Conservation (phyloP, 768 basidiomycete genomes). For the Hebeloma cylindrosporum region DNA sequence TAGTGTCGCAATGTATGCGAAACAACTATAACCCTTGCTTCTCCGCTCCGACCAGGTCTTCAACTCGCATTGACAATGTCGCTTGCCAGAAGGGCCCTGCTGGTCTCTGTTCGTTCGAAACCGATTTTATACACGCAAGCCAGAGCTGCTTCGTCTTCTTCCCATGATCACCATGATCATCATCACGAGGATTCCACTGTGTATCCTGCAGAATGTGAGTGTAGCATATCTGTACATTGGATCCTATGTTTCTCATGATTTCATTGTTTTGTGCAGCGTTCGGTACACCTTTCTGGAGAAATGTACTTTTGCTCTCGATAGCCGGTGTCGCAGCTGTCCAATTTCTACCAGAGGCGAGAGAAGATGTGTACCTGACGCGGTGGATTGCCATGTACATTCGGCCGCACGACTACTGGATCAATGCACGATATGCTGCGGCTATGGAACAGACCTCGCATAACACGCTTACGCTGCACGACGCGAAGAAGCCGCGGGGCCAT, state of each 20-base stretch:
- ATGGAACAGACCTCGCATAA: constrained; percentile 44
- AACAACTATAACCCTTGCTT: too few species aligned
- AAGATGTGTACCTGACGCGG: constrained; percentile 64
- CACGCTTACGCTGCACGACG: constrained; percentile 41
- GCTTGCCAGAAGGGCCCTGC: constrained; percentile 39
- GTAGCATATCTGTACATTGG: not conserved
- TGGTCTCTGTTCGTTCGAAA: constrained; percentile 35
- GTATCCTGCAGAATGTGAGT: constrained; percentile 62
- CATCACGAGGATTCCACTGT: constrained; percentile 37
- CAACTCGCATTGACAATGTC: constrained; percentile 35
- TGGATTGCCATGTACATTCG: constrained; percentile 62
- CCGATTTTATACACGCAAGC: constrained; percentile 33
- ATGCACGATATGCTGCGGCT: constrained; percentile 55
- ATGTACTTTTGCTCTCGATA: constrained; percentile 51
- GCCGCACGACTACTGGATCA: constrained; percentile 57
- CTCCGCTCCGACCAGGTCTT: too few species aligned
- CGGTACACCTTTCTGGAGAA: constrained; percentile 65
- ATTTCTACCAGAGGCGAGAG: constrained; percentile 59
- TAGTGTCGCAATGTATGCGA: too few species aligned
- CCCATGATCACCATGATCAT: constrained; percentile 41
- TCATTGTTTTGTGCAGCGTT: constrained; percentile 54
- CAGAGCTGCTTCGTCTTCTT: constrained; percentile 45
- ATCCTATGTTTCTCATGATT: constrained; percentile 2
- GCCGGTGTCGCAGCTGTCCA: constrained; percentile 60
- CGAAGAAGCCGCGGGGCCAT: constrained; percentile 50